These are phyloP conservation scores for Lentinula sp. DNA, from an alignment of 768 basidiomycete genomes.

Conservation along the genomic window DNA sequence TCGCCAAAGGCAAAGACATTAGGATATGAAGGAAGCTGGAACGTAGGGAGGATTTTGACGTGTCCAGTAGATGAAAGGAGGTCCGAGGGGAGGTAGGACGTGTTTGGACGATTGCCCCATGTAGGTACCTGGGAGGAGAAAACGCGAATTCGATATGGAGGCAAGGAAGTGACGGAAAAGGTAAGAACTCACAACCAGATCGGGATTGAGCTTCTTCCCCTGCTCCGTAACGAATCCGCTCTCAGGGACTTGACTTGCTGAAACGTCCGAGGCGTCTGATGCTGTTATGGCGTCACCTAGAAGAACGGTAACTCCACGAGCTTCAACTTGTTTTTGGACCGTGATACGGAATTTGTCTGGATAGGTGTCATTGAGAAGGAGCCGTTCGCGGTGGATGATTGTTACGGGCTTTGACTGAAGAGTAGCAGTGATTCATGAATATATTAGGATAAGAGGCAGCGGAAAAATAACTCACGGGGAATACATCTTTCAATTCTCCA, in stretches of 20 bases:
- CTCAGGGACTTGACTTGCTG: slow-evolving; percentile 10
- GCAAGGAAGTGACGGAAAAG: not conserved
- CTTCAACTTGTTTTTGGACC: slow-evolving; percentile 24
- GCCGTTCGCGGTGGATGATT: slow-evolving; percentile 35
- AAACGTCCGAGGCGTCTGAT: slow-evolving; percentile 15
- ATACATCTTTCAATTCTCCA: slow-evolving; percentile 17
- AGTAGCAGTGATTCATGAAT: no score
- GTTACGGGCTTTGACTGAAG: slow-evolving; percentile 26
- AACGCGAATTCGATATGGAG: not conserved
- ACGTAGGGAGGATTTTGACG: slow-evolving; percentile 49
- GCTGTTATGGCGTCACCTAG: slow-evolving; percentile 33
- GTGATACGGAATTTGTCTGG: slow-evolving; percentile 34
- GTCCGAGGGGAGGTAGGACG: slow-evolving; percentile 24
- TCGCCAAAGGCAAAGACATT: slow-evolving; percentile 65
- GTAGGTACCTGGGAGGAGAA: not conserved
- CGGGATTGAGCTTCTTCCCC: slow-evolving; percentile 31
- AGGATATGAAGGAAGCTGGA: slow-evolving; percentile 36
- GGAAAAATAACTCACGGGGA: slow-evolving; percentile 5
- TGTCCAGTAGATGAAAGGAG: slow-evolving; percentile 30
- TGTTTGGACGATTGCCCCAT: slow-evolving; percentile 23
- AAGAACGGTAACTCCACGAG: slow-evolving; percentile 27
- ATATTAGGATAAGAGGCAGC: not conserved
- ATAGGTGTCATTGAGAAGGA: slow-evolving; percentile 40
- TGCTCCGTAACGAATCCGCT: slow-evolving; percentile 29
- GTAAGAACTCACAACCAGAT: slow-evolving; percentile 34